A percentile compares a stretch with the other conserved stretches of the same genome.
These are phyloP conservation scores for Eucalyptus sp. DNA, from an alignment of 345 rosid genomes.

Conservation along the genomic window DNA sequence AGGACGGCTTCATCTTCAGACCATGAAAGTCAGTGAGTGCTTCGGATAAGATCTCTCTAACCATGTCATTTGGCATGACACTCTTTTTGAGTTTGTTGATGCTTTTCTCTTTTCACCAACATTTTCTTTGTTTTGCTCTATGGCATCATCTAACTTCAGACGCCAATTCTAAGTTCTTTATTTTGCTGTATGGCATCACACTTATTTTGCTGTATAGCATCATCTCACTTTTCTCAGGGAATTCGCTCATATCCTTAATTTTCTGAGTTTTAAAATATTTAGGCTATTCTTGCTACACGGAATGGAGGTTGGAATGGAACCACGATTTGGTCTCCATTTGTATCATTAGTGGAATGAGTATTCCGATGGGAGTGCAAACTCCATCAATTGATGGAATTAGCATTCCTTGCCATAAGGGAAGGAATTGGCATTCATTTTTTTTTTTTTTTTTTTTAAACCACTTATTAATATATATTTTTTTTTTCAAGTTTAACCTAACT, in stretches of 20 bases:
- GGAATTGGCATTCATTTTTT: not conserved
- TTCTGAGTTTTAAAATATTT: not conserved
- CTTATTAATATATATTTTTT: too few species aligned
- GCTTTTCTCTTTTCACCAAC: not conserved
- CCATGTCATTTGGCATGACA: not conserved
- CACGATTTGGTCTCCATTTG: not conserved
- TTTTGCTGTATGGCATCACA: not conserved
- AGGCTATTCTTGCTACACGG: not conserved
- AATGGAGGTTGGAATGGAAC: not conserved
- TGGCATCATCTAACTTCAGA: not conserved
- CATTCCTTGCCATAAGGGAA: not conserved
- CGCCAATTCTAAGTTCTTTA: not conserved
- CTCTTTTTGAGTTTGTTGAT: not conserved
- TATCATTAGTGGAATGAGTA: not conserved
- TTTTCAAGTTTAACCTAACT: not conserved
- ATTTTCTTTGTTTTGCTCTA: not conserved
- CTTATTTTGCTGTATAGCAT: not conserved
- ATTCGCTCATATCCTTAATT: not conserved
- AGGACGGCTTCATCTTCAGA: conserved; percentile 94
- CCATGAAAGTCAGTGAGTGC: conserved; percentile 95
- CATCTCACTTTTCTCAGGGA: not conserved
- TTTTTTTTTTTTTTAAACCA: not conserved
- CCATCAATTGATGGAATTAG: not conserved
- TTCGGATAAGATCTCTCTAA: not conserved
- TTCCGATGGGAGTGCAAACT: not conserved